A percentile compares a stretch with the other conserved stretches of the same genome.
phyloP scores from a whole-genome alignment of 768 basidiomycete genomes.

The Podaxis sp. region DNA sequence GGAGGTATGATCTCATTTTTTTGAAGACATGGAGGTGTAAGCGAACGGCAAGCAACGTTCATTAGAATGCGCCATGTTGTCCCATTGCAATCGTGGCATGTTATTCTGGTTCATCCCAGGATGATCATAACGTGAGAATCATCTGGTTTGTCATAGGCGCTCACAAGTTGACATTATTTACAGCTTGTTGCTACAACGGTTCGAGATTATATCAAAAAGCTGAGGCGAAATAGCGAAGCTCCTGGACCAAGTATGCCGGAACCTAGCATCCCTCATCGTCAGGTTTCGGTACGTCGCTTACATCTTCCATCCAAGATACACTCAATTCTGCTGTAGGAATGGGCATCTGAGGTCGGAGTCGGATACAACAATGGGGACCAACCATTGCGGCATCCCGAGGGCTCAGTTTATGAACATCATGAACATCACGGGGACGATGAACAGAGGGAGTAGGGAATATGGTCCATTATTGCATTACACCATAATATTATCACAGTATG shows the following conservation, averaged over 20 bases:
- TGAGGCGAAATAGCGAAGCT: constrained; percentile 35
- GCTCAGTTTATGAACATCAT: not conserved
- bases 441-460: not conserved
- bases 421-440: constrained; percentile 2
- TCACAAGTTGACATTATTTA: not conserved
- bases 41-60: not conserved
- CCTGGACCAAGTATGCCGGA: constrained; percentile 34
- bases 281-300: constrained; percentile 25
- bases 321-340: constrained; percentile 1
- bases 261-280: constrained; percentile 23
- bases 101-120: constrained; percentile 78
- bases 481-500: not conserved
- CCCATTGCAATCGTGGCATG: constrained; percentile 77
- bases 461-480: not conserved
- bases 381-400: not conserved
- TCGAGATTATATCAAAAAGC: constrained; percentile 68
- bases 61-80: constrained; percentile 77
- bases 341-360: constrained; percentile 5
- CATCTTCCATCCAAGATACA: not conserved
- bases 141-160: too few species aligned
- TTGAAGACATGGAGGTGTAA: not conserved
- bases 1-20: constrained; percentile 44
- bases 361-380: not conserved
- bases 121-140: constrained; percentile 69
- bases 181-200: constrained; percentile 66